Evolutionary conservation across 73 alveolate genomes (phyloP), one percentile per base, ranked within the genome.

Genomic region (Paramecium pentaurelia): DNA sequence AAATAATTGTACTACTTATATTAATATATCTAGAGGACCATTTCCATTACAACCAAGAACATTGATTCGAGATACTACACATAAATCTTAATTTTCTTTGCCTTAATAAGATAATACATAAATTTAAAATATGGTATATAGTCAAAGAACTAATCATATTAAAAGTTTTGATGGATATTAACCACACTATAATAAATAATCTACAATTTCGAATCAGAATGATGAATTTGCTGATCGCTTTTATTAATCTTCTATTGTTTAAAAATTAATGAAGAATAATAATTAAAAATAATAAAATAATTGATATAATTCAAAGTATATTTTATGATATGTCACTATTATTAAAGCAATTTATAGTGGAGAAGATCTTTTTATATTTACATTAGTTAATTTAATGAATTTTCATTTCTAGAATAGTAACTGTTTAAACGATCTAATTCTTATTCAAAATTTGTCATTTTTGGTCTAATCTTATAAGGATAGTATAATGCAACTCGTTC

Each of bases 341-440:
- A 32, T 80, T 45, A 36, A 18, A 45, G 47, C 44, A 80, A 49
- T 42, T 47, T 42, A 80, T 80, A 80, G 32, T 80, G 44, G 18
- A 80, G 32, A 10, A 80, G 45, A 27, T 80, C 91, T 80, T 80
- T 80, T 80, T 80, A 47, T 22, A 80, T 49, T 80, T 80, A 64
- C 49, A 80, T 80, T 80, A 80, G 73, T 80, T 80, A 80, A 80
- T 80, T 80, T 20, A 80, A 64, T 9, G 91, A 80, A 80, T 42
- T 47, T 47, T 80, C 91, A 80, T 80, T 80, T 80, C 91, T 80
- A 20, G 71, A 45, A 47, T 80, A 80, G 30, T 80, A 80, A 12
- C 58, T 25, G 32, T 80, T 42, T 80, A 80, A 80, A 44, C 71
- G 73, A 44, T 80, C 91, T 14, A 80, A 27, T 80, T 47, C 91